Conservation (phyloP, 306 rosid genomes). For the Trifolium repens region DNA sequence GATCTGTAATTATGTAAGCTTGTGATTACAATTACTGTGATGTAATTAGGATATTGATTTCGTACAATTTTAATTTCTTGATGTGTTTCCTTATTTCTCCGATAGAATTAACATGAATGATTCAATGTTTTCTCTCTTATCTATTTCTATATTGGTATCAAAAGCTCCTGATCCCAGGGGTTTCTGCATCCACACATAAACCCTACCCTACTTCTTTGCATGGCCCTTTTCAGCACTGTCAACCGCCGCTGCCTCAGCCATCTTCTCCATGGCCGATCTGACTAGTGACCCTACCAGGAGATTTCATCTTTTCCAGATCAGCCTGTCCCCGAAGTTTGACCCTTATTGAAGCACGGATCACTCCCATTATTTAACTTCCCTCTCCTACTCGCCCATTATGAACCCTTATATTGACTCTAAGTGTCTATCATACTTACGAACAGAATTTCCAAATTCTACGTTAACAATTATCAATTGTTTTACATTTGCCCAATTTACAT, state of each 20-base stretch:
- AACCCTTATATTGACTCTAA: background rate
- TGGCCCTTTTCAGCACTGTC: background rate
- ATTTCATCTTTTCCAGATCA: background rate
- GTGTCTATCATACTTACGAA: background rate
- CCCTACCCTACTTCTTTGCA: background rate
- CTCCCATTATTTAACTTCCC: background rate
- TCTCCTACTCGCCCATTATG: background rate
- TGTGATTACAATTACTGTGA: background rate
- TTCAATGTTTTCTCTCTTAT: background rate
- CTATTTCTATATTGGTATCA: background rate
- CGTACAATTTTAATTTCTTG: background rate
- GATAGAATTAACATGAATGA: background rate
- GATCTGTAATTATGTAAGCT: background rate
- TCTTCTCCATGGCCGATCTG: background rate
- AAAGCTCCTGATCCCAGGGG: background rate
- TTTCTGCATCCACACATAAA: background rate
- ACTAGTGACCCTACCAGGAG: background rate
- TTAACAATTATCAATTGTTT: constrained; percentile 21
- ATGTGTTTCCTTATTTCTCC: background rate
- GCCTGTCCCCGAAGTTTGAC: background rate
- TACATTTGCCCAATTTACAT: background rate
- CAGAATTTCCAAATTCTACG: constrained; percentile 13
- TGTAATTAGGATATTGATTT: background rate
- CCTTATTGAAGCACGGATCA: background rate
- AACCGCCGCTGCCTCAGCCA: background rate